A percentile compares a stretch with the other conserved stretches of the same genome.
These are phyloP conservation scores for Mycena latifolia DNA, from an alignment of 768 basidiomycete species.

Conservation along the genomic window DNA sequence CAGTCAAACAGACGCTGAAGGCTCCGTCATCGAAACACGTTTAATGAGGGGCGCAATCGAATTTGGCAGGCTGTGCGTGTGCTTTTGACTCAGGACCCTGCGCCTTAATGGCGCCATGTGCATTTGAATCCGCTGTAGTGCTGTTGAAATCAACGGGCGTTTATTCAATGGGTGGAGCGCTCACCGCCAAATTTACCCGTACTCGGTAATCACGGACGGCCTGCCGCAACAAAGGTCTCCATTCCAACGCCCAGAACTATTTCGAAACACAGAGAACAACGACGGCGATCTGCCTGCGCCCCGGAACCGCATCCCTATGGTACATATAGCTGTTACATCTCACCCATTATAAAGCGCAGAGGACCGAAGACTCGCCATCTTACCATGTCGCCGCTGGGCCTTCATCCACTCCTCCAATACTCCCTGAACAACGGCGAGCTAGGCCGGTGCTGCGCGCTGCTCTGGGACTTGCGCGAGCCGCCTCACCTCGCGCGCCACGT, in stretches of 20 bases:
- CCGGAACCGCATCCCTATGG: slow-evolving; percentile 33
- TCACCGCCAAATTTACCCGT: slow-evolving; percentile 5
- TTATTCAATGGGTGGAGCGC: not conserved
- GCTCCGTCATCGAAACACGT: slow-evolving; percentile 11
- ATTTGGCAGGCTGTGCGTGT: slow-evolving; percentile 18
- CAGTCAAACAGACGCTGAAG: slow-evolving; percentile 16
- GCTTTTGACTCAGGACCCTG: slow-evolving; percentile 22
- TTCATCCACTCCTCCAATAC: slow-evolving; percentile 54
- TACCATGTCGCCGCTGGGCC: slow-evolving; percentile 38
- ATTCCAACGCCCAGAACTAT: slow-evolving; percentile 20
- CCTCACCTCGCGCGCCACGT: slow-evolving; percentile 48
- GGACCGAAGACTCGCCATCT: not conserved
- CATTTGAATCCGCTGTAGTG: too few relatives aligned
- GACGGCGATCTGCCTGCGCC: slow-evolving; percentile 12
- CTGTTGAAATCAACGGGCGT: too few relatives aligned
- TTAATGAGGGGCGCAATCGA: not conserved
- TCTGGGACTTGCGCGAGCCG: slow-evolving; percentile 65
- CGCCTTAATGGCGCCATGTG: too few relatives aligned
- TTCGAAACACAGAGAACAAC: slow-evolving; percentile 27
- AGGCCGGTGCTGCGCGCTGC: slow-evolving; percentile 46
- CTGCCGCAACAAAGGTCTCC: slow-evolving; percentile 14
- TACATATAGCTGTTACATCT: slow-evolving; percentile 27
- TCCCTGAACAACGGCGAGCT: slow-evolving; percentile 47
- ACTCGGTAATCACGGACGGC: slow-evolving; percentile 10
- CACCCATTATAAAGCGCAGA: slow-evolving; percentile 20